Evolutionary conservation across 2,329 filamentous ascomycete genomes (phyloP).

Genomic region (Blastomyces emzantsi): DNA sequence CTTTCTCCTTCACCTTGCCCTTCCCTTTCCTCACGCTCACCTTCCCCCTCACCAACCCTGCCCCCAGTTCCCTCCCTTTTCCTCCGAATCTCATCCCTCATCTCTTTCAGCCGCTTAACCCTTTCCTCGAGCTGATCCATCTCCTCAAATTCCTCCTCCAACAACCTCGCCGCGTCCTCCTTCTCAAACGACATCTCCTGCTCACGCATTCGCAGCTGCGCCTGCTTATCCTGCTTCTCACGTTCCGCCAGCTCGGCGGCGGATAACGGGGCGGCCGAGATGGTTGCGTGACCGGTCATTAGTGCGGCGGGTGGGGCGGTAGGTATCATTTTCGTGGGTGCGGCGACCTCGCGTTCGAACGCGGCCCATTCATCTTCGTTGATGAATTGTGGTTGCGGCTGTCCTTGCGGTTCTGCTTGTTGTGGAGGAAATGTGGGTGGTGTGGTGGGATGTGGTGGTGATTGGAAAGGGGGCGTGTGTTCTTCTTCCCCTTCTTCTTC

Average conservation of each 20-base stretch:
- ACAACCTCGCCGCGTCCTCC: constrained; percentile 63
- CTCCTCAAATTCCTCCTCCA: constrained; percentile 72
- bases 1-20: constrained; percentile 24
- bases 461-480: neutral
- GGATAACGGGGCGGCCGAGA: constrained; percentile 60
- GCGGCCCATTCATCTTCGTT: constrained; percentile 80
- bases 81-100: constrained; percentile 56
- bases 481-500: constrained; percentile 13
- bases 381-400: constrained; percentile 29
- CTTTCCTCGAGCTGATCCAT: constrained; percentile 71
- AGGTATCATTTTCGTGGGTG: constrained; percentile 29
- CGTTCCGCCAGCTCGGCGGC: constrained; percentile 53
- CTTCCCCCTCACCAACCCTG: constrained; percentile 23
- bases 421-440: neutral
- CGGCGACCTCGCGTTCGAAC: constrained; percentile 73
- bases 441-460: neutral
- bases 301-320: constrained; percentile 24
- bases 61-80: constrained; percentile 26
- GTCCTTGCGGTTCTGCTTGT: neutral
- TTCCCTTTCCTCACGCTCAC: constrained; percentile 24
- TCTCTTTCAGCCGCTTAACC: constrained; percentile 59
- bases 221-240: constrained; percentile 39
- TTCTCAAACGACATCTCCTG: constrained; percentile 56
- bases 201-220: constrained; percentile 38
- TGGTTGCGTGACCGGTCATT: constrained; percentile 45